Base-by-base conservation (phyloP, 805 yeast genomes). In the Candida gorgasii region DNA sequence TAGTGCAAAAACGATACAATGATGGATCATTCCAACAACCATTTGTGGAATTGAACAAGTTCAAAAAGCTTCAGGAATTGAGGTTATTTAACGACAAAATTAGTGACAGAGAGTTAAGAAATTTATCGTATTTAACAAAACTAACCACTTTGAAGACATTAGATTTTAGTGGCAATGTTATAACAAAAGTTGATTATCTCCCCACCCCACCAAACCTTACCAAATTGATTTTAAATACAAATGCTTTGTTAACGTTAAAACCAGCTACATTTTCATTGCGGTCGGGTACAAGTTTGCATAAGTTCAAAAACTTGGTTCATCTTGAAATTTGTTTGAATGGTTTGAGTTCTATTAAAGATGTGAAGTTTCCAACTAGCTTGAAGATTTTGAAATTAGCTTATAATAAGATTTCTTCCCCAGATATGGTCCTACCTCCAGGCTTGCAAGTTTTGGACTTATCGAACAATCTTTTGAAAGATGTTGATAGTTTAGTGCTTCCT, bases 161-260 rank as follows among this genome's bases (percentile, higher is more conserved):
- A 12, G 54, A 53, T 23, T 35, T 56, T 8, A 39, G 46, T 8
- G 53, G 46, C 8, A 56, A 54, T 40, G 30, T 40, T n/a, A 43
- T 56, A 15, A 43, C 52, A 2, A 38, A 39, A 8, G 36, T 55
- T 19, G 39, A 42, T 4, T 40, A 40, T 22, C 17, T 56, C 8
- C 28, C 34, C 4, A n/a, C 49, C 2, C 54, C 59, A 2, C 36
- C 37, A 0, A 30, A 49, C 7, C 27, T 56, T 5, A 45, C 49
- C 26, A 36, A 33, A 28, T 24, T 56, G 8, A 19, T 35, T 3
- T 12, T 56, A 1, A 38, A 48, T 8, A 54, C 58, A 18, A 56
- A 55, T 38, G 40, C 40, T 2, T 14, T 37, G 6, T 12, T 32
- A n/a, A 18, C 39, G 3, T 19, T 35, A 7, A 24, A 28, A 7